Base-by-base conservation (phyloP, 2,329 filamentous ascomycete genomes). In the Cylindrodendrum hubeiense region DNA sequence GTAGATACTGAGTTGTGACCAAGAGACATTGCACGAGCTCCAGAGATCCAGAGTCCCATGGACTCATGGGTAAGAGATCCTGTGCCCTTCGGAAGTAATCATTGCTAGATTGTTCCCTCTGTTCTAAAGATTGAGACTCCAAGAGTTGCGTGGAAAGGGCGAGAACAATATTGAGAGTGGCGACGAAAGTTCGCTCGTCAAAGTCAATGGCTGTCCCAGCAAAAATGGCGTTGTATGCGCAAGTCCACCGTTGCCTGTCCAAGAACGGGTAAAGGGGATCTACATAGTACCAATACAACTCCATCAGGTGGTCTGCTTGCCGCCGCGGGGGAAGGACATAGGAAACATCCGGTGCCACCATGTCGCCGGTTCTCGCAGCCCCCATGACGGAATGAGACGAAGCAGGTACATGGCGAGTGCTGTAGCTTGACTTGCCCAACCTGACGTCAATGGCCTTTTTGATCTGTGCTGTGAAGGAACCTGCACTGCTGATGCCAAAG, bases 231-330 rank as follows among this genome's bases (percentile, higher is more conserved):
- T 74, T 60, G 63, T 86, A 86, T 1, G 79, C 76, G 0, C 68
- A 67, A n/a, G 75, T 74, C 73, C 83, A 80, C 1, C 74, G 70
- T 2, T 71, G 56, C 13, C 75, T 72, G 26, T 85, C 79, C 1
- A 86, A 70, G 44, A 85, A 81, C 0, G 84, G 83, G 47, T 85
- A 85, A 0, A 85, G 66, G 0, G 82, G 81, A 30, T 84, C 81
- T 2, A 84, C 81, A 39, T 80, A 81, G 28, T 76, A 75, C 83
- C 83, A 86, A 61, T 85, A 85, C 0, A 82, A 74, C 3, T 79
- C 75, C 74, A 84, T 79, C 3, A 86, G 73, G 44, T 76, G 76
- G 54, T 86, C 83, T 0, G 84, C 83, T 34, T 80, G 81, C 37
- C 80, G 78, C 1, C 83, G 78, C 0, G 83, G 77, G 1, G 84